A percentile compares a stretch with the other conserved stretches of the same genome.
These are phyloP conservation scores for Chloranthus sessilifolius DNA, from an alignment of 164 flowering plant species.

Conservation along the genomic window DNA sequence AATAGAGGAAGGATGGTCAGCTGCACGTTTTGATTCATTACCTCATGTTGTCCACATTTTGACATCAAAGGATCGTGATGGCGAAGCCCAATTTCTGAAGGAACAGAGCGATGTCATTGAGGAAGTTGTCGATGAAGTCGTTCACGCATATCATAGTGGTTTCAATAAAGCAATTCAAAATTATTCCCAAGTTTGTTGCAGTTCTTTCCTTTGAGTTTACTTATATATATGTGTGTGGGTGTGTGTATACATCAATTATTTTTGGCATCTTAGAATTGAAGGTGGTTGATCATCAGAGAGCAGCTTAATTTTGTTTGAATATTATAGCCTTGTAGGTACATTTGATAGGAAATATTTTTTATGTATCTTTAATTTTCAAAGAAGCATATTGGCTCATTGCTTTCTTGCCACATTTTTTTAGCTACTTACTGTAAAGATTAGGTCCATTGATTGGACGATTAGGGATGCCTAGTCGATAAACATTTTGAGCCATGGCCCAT, in stretches of 20 bases:
- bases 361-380: too few relatives aligned
- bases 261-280: neutral
- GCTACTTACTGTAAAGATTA: too few relatives aligned
- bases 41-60: slow-evolving; percentile 97
- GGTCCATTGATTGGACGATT: too few relatives aligned
- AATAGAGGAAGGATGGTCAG: slow-evolving; percentile 89
- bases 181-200: slow-evolving; percentile 80
- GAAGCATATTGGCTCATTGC: too few relatives aligned
- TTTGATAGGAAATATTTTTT: too few relatives aligned
- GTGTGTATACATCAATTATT: neutral
- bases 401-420: too few relatives aligned
- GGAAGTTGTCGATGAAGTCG: slow-evolving; percentile 98
- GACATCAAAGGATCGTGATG: slow-evolving; percentile 94
- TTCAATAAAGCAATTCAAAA: slow-evolving; percentile 99
- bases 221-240: too few relatives aligned
- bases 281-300: neutral
- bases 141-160: slow-evolving; percentile 92
- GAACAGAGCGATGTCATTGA: slow-evolving; percentile 88
- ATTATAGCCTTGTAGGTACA: too few relatives aligned
- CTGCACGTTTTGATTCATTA: slow-evolving; percentile 92
- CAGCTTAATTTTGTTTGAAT: neutral
- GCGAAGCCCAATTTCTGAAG: slow-evolving; percentile 63
- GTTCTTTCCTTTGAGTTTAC: slow-evolving; percentile 3
- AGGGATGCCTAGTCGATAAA: too few relatives aligned
- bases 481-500: too few relatives aligned